Conservation (phyloP, 2,329 filamentous ascomycete genomes). For the Venturiaceae sp. region DNA sequence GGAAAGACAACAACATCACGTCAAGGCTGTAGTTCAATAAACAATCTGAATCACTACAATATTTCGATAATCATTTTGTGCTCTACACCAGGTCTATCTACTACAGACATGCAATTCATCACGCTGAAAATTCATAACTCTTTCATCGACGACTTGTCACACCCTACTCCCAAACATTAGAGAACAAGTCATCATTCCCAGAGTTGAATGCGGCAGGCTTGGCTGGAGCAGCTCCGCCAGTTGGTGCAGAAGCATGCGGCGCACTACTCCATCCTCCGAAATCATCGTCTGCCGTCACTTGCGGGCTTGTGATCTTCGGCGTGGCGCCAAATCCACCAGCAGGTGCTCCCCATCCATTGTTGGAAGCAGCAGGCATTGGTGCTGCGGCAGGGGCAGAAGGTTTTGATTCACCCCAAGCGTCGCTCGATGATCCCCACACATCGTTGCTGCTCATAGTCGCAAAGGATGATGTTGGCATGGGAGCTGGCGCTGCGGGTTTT, state of each 20-base stretch:
- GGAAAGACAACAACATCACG: no score
- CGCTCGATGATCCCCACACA: slow-evolving; percentile 63
- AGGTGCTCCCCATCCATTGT: slow-evolving; percentile 58
- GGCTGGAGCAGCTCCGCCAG: slow-evolving; percentile 27
- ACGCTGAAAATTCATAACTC: neutral
- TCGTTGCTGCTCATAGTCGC: slow-evolving; percentile 62
- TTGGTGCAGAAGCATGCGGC: slow-evolving; percentile 37
- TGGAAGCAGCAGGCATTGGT: slow-evolving; percentile 37
- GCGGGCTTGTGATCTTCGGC: neutral
- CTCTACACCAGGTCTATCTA: neutral
- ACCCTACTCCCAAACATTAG: slow-evolving; percentile 79
- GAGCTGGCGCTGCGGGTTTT: slow-evolving; percentile 18
- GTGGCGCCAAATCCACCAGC: slow-evolving; percentile 28
- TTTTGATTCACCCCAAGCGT: slow-evolving; percentile 41
- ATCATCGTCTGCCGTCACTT: slow-evolving; percentile 64
- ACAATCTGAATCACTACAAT: no score
- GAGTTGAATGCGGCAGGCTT: slow-evolving; percentile 46
- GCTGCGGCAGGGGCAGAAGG: slow-evolving; percentile 21
- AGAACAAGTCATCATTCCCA: slow-evolving; percentile 73
- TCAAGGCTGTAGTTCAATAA: no score
- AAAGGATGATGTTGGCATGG: slow-evolving; percentile 23
- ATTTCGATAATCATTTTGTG: neutral
- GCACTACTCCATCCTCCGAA: slow-evolving; percentile 87
- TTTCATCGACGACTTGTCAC: no score
- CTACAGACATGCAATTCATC: neutral